Evolutionary conservation across 2,329 filamentous ascomycete genomes (phyloP).

Genomic region (Diaporthe vexans): DNA sequence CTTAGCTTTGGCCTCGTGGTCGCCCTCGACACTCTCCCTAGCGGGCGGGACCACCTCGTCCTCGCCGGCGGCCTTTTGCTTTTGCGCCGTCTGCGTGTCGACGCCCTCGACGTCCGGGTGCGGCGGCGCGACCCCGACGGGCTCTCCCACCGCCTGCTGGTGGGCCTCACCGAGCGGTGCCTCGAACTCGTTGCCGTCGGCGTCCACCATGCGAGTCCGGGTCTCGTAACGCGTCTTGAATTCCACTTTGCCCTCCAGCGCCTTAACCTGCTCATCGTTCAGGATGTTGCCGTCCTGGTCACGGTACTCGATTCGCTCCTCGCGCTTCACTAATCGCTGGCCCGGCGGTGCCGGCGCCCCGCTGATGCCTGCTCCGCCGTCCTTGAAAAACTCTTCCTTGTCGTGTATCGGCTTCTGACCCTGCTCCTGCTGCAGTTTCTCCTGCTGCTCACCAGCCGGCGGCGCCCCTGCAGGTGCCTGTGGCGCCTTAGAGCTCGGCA

Average conservation of each 20-base stretch:
- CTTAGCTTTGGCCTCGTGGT: constrained; percentile 68
- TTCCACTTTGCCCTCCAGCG: constrained; percentile 90
- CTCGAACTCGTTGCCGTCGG: constrained; percentile 81
- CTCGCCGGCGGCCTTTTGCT: constrained; percentile 50
- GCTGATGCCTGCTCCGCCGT: constrained; percentile 55
- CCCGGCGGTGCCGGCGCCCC: constrained; percentile 64
- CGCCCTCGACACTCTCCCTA: constrained; percentile 69
- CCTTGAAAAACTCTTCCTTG: constrained; percentile 42
- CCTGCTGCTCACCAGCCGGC: constrained; percentile 9
- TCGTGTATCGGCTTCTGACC: constrained; percentile 43
- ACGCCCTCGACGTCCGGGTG: constrained; percentile 74
- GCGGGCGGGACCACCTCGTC: constrained; percentile 57
- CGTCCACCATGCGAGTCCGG: constrained; percentile 87
- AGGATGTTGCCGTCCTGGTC: constrained; percentile 94
- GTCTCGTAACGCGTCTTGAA: constrained; percentile 98
- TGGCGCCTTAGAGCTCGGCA: constrained; percentile 44
- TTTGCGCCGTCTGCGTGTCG: constrained; percentile 69
- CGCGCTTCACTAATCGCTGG: constrained; percentile 67
- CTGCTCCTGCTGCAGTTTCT: constrained; percentile 35
- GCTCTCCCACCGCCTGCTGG: constrained; percentile 6
- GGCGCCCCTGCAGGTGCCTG: constrained; percentile 21
- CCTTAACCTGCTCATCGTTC: constrained; percentile 84
- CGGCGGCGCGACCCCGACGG: constrained; percentile 63
- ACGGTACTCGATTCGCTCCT: constrained; percentile 93
- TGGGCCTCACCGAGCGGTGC: constrained; percentile 54